These are phyloP conservation scores for Clathrus columnatus DNA, from an alignment of 768 basidiomycete genomes.

Conservation along the genomic window DNA sequence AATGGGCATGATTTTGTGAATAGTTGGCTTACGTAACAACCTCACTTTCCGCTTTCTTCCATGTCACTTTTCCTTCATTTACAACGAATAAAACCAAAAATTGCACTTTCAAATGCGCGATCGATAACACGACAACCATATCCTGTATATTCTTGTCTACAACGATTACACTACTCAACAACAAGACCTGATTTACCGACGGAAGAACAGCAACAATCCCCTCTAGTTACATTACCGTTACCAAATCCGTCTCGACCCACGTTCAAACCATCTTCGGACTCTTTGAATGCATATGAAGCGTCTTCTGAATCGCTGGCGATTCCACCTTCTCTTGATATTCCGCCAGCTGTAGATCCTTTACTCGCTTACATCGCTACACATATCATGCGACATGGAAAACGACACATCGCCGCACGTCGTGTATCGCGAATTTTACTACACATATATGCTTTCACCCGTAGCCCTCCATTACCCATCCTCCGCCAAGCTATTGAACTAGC, in stretches of 20 bases:
- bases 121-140: too few relatives aligned
- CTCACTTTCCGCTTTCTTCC: not conserved
- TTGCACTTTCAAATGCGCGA: too few relatives aligned
- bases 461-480: slow-evolving; percentile 73
- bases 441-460: slow-evolving; percentile 65
- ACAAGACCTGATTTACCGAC: too few relatives aligned
- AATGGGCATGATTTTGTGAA: too few relatives aligned
- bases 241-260: not conserved
- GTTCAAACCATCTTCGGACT: not conserved
- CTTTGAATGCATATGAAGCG: not conserved
- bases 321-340: slow-evolving; percentile 39
- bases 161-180: not conserved
- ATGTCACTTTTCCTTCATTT: not conserved
- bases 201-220: too few relatives aligned
- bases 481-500: slow-evolving; percentile 59
- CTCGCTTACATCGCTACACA: slow-evolving; percentile 56
- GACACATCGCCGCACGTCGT: slow-evolving; percentile 47
- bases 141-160: not conserved
- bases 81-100: not conserved
- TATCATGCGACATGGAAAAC: slow-evolving; percentile 57
- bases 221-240: not conserved
- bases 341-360: slow-evolving; percentile 68
- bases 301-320: not conserved
- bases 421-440: slow-evolving; percentile 58
- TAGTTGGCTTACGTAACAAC: not conserved